Evolutionary conservation across 1,139 yeast species (phyloP), one percentile per base, ranked within the genome.

Genomic region (Yamadazyma sp.): DNA sequence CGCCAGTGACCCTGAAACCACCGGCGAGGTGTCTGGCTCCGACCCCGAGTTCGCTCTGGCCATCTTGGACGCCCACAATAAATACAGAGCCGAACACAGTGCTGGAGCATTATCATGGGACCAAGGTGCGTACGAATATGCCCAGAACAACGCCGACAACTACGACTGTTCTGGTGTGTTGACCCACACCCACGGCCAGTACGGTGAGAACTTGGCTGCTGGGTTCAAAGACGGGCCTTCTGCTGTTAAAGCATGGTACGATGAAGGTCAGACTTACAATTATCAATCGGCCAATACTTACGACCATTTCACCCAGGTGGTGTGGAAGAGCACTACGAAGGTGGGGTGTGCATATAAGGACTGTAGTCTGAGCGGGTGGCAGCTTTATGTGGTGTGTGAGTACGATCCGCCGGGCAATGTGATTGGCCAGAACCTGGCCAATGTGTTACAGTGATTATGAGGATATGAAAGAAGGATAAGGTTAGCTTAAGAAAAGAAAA

Each of bases 191-290:
- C 86, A 86, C 41, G 92, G 92, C 41, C 62, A 70, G 37, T 84
- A 76, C 66, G 96, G 96, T 57, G 96, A 89, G 68, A 89, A 89
- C 73, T 73, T 89, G 57, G 96, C 95, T 38, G 68, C 78, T 39
- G 96, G 96, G 41, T 76, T 72, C 62, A 47, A 72, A 32, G 67
- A 70, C 21, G 85, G 77, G 32, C 53, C 62, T 17, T 40, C 61
- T 32, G 87, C 88, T 33, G 81, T 86, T 41, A 73, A 77, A 32
- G 96, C 92, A 39, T 89, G 96, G 97, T 88, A 86, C 70, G 62
- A 70, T 46, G 96, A 87, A 67, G 80, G 80, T 50, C 48, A 55
- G 9, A 48, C 59, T 40, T 87, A 85, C 70, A 68, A 80, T 64
- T 84, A 67, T 63, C 48, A 52, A 12, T 35, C 60, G 16, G 58